Evolutionary conservation across 306 rosid species (phyloP), one percentile per base, ranked within the genome.

Genomic region (Casuarina equisetifolia): DNA sequence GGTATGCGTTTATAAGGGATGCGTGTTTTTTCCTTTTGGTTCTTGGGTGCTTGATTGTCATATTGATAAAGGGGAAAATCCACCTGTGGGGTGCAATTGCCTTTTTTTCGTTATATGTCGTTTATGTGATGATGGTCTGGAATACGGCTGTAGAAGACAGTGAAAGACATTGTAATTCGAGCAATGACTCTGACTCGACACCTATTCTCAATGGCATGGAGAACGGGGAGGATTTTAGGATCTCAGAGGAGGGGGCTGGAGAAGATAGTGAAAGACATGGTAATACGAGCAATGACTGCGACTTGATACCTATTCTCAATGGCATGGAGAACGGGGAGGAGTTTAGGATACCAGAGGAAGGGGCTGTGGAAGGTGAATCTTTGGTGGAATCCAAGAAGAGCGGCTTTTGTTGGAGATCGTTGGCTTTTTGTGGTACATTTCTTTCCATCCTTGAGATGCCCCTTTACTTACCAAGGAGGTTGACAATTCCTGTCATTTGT

Each of bases 401-500:
- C 38, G 55, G 80, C 72, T 71, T 64, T 74, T 71, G 70, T 67
- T 62, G 68, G 38, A 63, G 75, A 71, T 83, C 86, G 54, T 64
- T 82, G 2, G 4, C 69, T 5, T 55, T 38, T 36, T 78, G 76
- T 84, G 54, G 51, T 39, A 70, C 32, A 46, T 73, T 59, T 53
- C 77, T 80, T 57, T 52, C 2, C 57, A 55, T 78, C 13, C 55
- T 87, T 77, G 80, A 80, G 84, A 78, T 87, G 87, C 91, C 91
- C 3, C 91, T 87, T 74, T 76, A 80, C 75, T 80, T 87, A 69
- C 89, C 91, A 5, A 82, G 91, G 67, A 80, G 85, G 59, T 66
- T 85, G 61, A 87, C 91, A 76, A 87, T 85, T 80, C 91, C 89
- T 35, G 81, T 85, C 75, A 75, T 87, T 64, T 82, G 82, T 73